Base-by-base conservation (phyloP, 768 basidiomycete genomes). In the Trametes elegans region DNA sequence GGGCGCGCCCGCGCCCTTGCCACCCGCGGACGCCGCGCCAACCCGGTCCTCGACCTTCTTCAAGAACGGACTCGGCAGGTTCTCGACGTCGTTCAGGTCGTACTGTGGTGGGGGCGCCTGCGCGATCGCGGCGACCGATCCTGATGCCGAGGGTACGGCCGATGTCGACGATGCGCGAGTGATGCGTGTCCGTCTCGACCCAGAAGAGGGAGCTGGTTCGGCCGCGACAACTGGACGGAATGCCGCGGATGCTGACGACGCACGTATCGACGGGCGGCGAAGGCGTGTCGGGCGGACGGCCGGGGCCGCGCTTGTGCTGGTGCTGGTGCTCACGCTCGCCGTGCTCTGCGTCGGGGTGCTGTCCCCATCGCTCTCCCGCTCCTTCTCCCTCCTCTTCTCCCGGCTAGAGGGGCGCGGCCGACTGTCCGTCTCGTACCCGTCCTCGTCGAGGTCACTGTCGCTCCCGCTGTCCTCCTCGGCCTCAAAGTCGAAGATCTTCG, bases 21-120 rank as follows among this genome's bases (percentile, higher is more conserved):
- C 32, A 23, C 65, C 45, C 14, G 50, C 64, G 10, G 60, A 53
- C 23, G 49, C 54, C 9, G 65, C 58, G 6, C 59, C 45, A 16
- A 57, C 35, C 11, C 63, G 58, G 31, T 68, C 59, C 34, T 74
- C 76, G 5, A 57, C 69, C 45, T 80, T 76, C 65, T 86, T 87
- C 38, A 93, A 66, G 70, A 93, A 93, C 5, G 90, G 91, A 65
- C 88, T 90, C 0, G 90, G 91, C 0, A 93, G 76, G 67, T 91
- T 92, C 68, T 90, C 90, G 66, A 90, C 90, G 65, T 93, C 89
- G 0, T 76, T 75, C 9, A 87, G 62, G 66, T 91, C 84, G 62
- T 90, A 93, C 18, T 57, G 59, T 14, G 62, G 59, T 11, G 38
- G 48, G 9, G 62, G 54, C 43, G 60, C 50, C 34, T 58, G 48